A percentile compares a stretch with the other conserved stretches of the same genome.
phyloP scores from a whole-genome alignment of 495 filamentous ascomycete genomes.

The Penicillium waksmanii region DNA sequence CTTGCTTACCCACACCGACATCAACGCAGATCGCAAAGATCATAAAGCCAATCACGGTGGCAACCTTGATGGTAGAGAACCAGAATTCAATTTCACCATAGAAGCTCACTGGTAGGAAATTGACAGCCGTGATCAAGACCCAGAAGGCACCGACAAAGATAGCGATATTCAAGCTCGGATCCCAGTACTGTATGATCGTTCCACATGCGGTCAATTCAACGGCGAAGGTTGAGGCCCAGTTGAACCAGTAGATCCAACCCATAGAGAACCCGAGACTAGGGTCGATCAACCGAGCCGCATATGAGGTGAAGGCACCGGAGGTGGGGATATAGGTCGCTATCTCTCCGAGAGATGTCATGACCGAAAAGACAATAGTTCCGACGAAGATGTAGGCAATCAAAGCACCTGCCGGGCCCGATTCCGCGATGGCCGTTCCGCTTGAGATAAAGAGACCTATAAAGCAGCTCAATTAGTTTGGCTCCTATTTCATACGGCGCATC shows the following conservation, averaged over 20 bases:
- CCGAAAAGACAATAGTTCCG: conserved; percentile 59
- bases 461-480: conserved; percentile 9
- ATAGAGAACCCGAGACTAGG: conserved; percentile 71
- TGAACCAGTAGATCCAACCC: conserved; percentile 71
- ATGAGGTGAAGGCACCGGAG: conserved; percentile 70
- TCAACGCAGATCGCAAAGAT: conserved; percentile 63
- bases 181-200: conserved; percentile 72
- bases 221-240: conserved; percentile 62
- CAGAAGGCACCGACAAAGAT: conserved; percentile 72
- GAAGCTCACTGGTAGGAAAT: conserved; percentile 57
- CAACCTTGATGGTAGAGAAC: conserved; percentile 62
- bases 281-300: conserved; percentile 69
- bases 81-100: conserved; percentile 64
- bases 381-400: conserved; percentile 65
- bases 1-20: conserved; percentile 58
- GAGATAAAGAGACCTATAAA: conserved; percentile 61
- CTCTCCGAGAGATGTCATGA: conserved; percentile 59
- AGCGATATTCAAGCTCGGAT: conserved; percentile 56
- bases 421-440: conserved; percentile 64
- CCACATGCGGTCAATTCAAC: conserved; percentile 70
- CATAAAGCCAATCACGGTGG: conserved; percentile 61
- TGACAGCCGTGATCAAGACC: conserved; percentile 63
- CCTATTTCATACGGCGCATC: neutral
- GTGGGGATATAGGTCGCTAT: conserved; percentile 75
- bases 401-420: conserved; percentile 63